Conservation (phyloP, 495 filamentous ascomycete species). For the Talaromyces liani region DNA sequence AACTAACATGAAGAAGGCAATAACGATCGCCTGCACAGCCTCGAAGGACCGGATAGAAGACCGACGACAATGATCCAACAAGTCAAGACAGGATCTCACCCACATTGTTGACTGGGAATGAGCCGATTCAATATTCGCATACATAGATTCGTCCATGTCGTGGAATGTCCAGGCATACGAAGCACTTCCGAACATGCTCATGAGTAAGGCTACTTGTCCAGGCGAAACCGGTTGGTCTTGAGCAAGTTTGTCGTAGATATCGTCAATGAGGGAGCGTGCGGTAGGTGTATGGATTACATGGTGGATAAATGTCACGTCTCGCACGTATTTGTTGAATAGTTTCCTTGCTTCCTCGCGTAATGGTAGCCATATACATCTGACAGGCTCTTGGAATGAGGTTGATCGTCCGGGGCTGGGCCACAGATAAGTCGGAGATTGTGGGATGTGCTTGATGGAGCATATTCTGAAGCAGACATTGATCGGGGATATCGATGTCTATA, state of each 20-base stretch:
- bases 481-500: constrained; percentile 2
- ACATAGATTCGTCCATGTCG: constrained; percentile 17
- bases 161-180: constrained; percentile 30
- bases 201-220: constrained; percentile 31
- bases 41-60: constrained; percentile 26
- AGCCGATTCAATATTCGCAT: constrained; percentile 25
- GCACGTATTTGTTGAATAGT: constrained; percentile 33
- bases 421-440: constrained; percentile 3
- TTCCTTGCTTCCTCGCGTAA: constrained; percentile 27
- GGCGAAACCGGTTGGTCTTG: constrained; percentile 17
- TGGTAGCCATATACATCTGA: constrained; percentile 31
- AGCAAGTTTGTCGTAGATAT: constrained; percentile 24
- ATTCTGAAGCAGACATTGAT: background rate
- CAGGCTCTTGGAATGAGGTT: background rate
- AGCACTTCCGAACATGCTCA: constrained; percentile 36
- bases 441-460: constrained; percentile 7
- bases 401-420: background rate
- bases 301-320: constrained; percentile 31
- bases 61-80: constrained; percentile 29
- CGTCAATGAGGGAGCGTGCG: constrained; percentile 23
- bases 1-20: constrained; percentile 28
- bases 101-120: constrained; percentile 23
- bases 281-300: constrained; percentile 34
- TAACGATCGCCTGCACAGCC: constrained; percentile 34
- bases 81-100: constrained; percentile 27